Base-by-base conservation (phyloP, 1,284 basidiomycete genomes). In the Sporisorium reilianum region DNA sequence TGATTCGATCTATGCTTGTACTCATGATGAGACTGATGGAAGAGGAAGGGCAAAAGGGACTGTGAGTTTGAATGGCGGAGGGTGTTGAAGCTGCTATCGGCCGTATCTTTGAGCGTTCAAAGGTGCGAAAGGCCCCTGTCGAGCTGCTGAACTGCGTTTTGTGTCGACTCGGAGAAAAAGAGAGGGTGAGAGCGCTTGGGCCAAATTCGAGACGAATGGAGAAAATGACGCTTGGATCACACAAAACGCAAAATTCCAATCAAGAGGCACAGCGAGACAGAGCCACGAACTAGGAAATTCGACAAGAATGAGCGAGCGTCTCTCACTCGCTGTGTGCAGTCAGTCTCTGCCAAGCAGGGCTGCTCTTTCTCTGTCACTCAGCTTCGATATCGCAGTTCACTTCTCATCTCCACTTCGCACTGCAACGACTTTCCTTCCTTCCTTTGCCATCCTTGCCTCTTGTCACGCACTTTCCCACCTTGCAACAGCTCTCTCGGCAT, bases 21-120 rank as follows among this genome's bases (percentile, higher is more conserved):
- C n/a, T n/a, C n/a, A n/a, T n/a, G 7, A n/a, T 11, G 12, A 38
- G 41, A 28, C 5, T 46, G 41, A n/a, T 9, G 22, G 54, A 36
- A n/a, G 22, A 45, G 54, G 36, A 1, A 18, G 34, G 14, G 32
- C 22, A 22, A 14, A 25, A n/a, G 26, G n/a, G n/a, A n/a, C n/a
- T n/a, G n/a, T n/a, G n/a, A n/a, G n/a, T n/a, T n/a, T n/a, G n/a
- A n/a, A n/a, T n/a, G n/a, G n/a, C n/a, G n/a, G n/a, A n/a, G n/a
- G n/a, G n/a, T n/a, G n/a, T n/a, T n/a, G n/a, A n/a, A n/a, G 28
- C 14, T 38, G 49, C 16, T 65, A 38, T 65, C 56, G 56, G 63
- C 63, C 63, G 55, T 54, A 20, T 50, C 3, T 8, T 18, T 16
- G 23, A 5, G 25, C 10, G 41, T 7, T n/a, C 3, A 7, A 41